Conservation (phyloP, 176 grass and related monocot species). For the Lolium rigidum region DNA sequence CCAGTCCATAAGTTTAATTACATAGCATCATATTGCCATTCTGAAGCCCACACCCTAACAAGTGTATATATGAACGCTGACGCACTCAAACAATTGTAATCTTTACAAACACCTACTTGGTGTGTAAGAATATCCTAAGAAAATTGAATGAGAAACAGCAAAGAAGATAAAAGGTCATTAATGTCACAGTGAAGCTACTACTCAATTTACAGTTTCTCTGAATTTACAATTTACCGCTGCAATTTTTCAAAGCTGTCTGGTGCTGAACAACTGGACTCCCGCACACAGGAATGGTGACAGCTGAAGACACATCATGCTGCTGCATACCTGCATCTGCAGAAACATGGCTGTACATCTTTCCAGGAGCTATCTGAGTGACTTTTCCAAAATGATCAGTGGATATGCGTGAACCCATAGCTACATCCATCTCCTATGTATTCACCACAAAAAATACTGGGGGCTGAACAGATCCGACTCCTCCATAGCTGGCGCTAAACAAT, state of each 20-base stretch:
- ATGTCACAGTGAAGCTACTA: constrained; percentile 1
- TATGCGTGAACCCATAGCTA: background rate
- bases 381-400: background rate
- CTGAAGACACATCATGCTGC: background rate
- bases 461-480: constrained; percentile 1
- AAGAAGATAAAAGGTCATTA: background rate
- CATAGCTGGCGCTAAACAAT: background rate
- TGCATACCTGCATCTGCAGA: background rate
- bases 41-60: background rate
- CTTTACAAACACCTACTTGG: background rate
- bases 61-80: background rate
- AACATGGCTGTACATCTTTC: background rate
- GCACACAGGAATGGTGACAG: too few relatives aligned
- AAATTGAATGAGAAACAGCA: background rate
- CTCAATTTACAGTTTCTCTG: constrained; percentile 44
- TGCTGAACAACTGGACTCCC: background rate
- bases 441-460: constrained; percentile 32
- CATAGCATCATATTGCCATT: constrained; percentile 1
- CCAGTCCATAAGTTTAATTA: background rate
- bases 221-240: constrained; percentile 37
- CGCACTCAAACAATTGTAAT: background rate
- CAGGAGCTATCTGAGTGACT: background rate
- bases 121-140: constrained; percentile 17
- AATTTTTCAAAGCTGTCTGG: constrained; percentile 6
- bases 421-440: constrained; percentile 20